Percentiles rank a stretch among this genome's conserved stretches.
These are phyloP conservation scores for Termitomyces sp. DNA, from an alignment of 768 basidiomycete species.

Conservation along the genomic window DNA sequence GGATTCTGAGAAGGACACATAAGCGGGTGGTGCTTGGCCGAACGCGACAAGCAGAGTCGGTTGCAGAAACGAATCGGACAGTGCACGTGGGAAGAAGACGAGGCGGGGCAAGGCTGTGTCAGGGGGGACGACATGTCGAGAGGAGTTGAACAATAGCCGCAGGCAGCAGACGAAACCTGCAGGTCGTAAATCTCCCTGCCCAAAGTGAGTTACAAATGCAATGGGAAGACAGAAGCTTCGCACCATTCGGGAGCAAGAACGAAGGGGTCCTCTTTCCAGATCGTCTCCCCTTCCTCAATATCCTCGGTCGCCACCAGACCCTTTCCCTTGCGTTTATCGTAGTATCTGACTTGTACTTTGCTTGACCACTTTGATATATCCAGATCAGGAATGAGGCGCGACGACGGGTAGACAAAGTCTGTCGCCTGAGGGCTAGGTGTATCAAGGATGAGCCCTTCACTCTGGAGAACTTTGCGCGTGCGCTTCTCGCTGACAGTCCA, in stretches of 20 bases:
- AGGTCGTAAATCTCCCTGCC: slow-evolving; percentile 74
- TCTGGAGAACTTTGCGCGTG: slow-evolving; percentile 64
- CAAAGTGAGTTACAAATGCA: background rate
- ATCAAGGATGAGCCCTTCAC: slow-evolving; percentile 42
- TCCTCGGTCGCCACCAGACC: slow-evolving; percentile 70
- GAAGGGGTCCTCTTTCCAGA: slow-evolving; percentile 88
- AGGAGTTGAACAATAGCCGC: slow-evolving; percentile 70
- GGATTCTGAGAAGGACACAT: slow-evolving; percentile 77
- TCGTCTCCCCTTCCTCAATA: slow-evolving; percentile 63
- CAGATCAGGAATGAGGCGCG: slow-evolving; percentile 56
- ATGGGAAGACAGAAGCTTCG: background rate
- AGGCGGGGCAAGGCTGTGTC: slow-evolving; percentile 48
- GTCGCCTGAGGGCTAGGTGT: slow-evolving; percentile 11
- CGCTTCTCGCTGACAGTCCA: slow-evolving; percentile 88
- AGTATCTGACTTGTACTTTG: slow-evolving; percentile 64
- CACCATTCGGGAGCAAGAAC: slow-evolving; percentile 80
- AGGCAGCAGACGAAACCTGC: slow-evolving; percentile 55
- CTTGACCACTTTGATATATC: slow-evolving; percentile 58
- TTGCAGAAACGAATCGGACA: slow-evolving; percentile 78
- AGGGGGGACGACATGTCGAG: slow-evolving; percentile 40
- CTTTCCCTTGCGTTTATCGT: slow-evolving; percentile 71
- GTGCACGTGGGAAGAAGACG: slow-evolving; percentile 25
- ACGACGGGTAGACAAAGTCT: slow-evolving; percentile 46
- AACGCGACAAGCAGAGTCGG: slow-evolving; percentile 66
- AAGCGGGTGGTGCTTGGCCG: slow-evolving; percentile 60